Conservation (phyloP, 2,329 filamentous ascomycete species). For the Pseudogymnoascus sp. region DNA sequence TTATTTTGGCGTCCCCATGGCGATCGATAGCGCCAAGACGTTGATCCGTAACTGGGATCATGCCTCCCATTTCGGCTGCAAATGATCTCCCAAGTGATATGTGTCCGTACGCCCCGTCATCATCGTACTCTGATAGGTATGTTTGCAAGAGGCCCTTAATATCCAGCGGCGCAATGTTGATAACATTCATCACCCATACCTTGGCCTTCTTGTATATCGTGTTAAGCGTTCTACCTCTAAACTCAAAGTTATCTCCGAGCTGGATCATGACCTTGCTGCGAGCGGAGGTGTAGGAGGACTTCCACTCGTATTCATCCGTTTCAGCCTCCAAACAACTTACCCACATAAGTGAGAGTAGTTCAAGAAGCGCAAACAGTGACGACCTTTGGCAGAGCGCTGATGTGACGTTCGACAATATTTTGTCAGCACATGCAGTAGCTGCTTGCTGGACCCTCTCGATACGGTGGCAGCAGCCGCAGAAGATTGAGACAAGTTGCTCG, state of each 20-base stretch:
- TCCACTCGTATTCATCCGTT: constrained; percentile 86
- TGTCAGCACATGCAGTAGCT: constrained; percentile 74
- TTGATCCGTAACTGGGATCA: constrained; percentile 80
- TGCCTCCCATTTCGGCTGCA: constrained; percentile 82
- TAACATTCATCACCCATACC: constrained; percentile 70
- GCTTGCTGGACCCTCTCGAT: constrained; percentile 87
- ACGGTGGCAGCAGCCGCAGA: constrained; percentile 86
- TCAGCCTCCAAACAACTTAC: constrained; percentile 88
- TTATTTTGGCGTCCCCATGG: constrained; percentile 67
- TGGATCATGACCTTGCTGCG: constrained; percentile 76
- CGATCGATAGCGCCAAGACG: constrained; percentile 74
- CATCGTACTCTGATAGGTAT: constrained; percentile 89
- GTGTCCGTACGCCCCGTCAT: constrained; percentile 84
- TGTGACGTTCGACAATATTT: constrained; percentile 76
- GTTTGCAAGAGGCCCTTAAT: constrained; percentile 94
- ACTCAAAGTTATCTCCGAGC: constrained; percentile 85
- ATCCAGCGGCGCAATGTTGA: constrained; percentile 82
- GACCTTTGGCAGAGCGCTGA: constrained; percentile 84
- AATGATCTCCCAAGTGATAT: constrained; percentile 90
- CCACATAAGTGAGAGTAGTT: constrained; percentile 93
- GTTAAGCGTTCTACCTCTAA: constrained; percentile 73
- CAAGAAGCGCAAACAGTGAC: constrained; percentile 86
- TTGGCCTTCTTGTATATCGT: constrained; percentile 70
- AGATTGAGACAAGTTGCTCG: constrained; percentile 74
- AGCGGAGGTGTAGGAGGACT: constrained; percentile 69